These are phyloP conservation scores for Thelephora ganbajun DNA, from an alignment of 768 basidiomycete species.

Conservation along the genomic window DNA sequence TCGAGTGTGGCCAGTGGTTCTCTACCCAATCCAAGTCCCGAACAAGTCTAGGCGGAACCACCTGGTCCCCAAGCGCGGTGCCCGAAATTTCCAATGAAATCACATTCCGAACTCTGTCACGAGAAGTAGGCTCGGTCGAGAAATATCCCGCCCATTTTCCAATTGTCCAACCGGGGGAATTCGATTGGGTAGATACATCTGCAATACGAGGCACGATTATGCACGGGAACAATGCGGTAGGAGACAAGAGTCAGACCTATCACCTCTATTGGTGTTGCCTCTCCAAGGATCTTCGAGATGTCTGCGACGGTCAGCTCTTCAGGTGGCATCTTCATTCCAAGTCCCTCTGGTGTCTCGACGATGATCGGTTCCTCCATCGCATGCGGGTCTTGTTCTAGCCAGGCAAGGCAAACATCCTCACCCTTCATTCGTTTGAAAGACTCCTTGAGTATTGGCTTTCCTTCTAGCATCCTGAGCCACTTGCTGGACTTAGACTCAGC, in stretches of 20 bases:
- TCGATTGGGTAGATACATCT: conserved; percentile 87
- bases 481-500: conserved; percentile 42
- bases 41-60: conserved; percentile 73
- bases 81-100: conserved; percentile 92
- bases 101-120: conserved; percentile 88
- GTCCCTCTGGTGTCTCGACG: conserved; percentile 59
- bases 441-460: conserved; percentile 46
- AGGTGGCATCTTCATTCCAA: conserved; percentile 86
- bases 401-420: conserved; percentile 49
- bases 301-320: conserved; percentile 60
- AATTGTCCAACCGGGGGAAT: conserved; percentile 77
- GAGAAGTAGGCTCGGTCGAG: conserved; percentile 43
- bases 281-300: conserved; percentile 69
- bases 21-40: conserved; percentile 96
- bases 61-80: conserved; percentile 61
- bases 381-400: conserved; percentile 57
- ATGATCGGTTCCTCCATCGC: conserved; percentile 79
- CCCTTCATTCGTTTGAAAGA: conserved; percentile 59
- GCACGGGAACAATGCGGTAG: conserved; percentile 1
- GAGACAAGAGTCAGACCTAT: conserved; percentile 45
- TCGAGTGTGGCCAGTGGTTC: conserved; percentile 79
- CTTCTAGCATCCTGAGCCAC: conserved; percentile 58
- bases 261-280: conserved; percentile 72
- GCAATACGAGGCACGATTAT: conserved; percentile 3
- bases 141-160: conserved; percentile 87